Percentiles rank a stretch among this genome's conserved stretches.
These are phyloP conservation scores for Aspergillus sp. DNA, from an alignment of 2,329 filamentous ascomycete species.

Conservation along the genomic window DNA sequence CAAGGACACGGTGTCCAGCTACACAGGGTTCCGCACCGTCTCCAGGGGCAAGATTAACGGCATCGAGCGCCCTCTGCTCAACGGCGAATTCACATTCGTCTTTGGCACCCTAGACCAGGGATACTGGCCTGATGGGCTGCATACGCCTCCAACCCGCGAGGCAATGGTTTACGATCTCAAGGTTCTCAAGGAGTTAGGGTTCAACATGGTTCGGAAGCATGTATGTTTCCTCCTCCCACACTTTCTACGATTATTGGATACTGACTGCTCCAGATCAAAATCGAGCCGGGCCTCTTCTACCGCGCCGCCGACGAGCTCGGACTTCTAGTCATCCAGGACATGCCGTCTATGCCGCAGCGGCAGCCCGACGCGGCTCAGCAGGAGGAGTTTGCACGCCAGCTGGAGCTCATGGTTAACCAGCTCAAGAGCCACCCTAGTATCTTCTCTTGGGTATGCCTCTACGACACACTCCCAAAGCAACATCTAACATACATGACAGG, in stretches of 20 bases:
- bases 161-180: slow-evolving; percentile 68
- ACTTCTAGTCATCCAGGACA: slow-evolving; percentile 68
- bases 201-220: slow-evolving; percentile 72
- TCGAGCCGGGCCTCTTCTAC: slow-evolving; percentile 68
- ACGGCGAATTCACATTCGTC: slow-evolving; percentile 67
- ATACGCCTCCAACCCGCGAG: slow-evolving; percentile 64
- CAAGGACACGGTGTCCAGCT: slow-evolving; percentile 59
- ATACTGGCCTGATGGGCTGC: slow-evolving; percentile 69
- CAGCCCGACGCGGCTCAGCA: slow-evolving; percentile 52
- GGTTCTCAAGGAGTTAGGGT: slow-evolving; percentile 63
- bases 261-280: slow-evolving; percentile 54
- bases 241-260: not conserved
- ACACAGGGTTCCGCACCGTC: slow-evolving; percentile 69
- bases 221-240: slow-evolving; percentile 39
- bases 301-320: slow-evolving; percentile 66
- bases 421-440: slow-evolving; percentile 66
- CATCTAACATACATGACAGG: slow-evolving; percentile 28
- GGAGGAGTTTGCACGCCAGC: slow-evolving; percentile 63
- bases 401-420: slow-evolving; percentile 62
- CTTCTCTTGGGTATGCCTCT: slow-evolving; percentile 53
- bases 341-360: slow-evolving; percentile 57
- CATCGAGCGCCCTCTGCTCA: slow-evolving; percentile 61
- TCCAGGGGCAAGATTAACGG: slow-evolving; percentile 57
- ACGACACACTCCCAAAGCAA: slow-evolving; percentile 26
- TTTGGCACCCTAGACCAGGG: slow-evolving; percentile 71